Base-by-base conservation (phyloP, 805 yeast species). In the Kluyveromyces starmeri region DNA sequence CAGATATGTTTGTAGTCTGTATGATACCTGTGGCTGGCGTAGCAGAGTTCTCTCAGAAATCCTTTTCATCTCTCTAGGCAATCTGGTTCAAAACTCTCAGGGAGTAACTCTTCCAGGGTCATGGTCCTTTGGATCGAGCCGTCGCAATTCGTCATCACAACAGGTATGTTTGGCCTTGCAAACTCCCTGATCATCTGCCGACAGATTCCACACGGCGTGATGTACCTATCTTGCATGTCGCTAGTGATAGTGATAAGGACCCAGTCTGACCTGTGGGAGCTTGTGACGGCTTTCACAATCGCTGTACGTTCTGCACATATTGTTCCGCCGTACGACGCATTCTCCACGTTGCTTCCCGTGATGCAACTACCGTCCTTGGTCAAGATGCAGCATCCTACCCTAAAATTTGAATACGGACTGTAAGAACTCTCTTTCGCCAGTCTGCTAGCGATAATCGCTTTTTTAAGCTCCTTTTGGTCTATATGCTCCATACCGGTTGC, bases 131-230 rank as follows among this genome's bases (percentile, higher is more conserved):
- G 63, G 41, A 54, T 48, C 5, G 64, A 50, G 1, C 81, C 84
- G 36, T 70, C 69, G 1, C 51, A 54, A 30, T 73, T 69, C 51
- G 76, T 80, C 92, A 89, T 79, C 52, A 70, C 73, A 2, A 89
- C 58, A 0, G 83, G 81, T 18, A 74, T 50, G 6, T 68, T 64
- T 6, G 55, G 50, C 7, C 22, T 13, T 0, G 77, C 72, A 55
- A 88, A 89, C 55, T 89, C 98, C 24, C 95, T 66, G 20, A 89
- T 74, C 36, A 81, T 73, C 58, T 89, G 98, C 35, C 98, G 67
- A 51, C 98, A 89, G 23, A 92, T 78, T 3, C 98, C 98, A 55
- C 98, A 89, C 0, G 98, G 98, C 7, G 88, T 66, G 8, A 82
- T 76, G 20, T 78, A 70, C 7, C 59, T 58, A 2, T 68, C 69